Base-by-base conservation (phyloP, 2,329 filamentous ascomycete genomes). In the Cladophialophora exuberans region DNA sequence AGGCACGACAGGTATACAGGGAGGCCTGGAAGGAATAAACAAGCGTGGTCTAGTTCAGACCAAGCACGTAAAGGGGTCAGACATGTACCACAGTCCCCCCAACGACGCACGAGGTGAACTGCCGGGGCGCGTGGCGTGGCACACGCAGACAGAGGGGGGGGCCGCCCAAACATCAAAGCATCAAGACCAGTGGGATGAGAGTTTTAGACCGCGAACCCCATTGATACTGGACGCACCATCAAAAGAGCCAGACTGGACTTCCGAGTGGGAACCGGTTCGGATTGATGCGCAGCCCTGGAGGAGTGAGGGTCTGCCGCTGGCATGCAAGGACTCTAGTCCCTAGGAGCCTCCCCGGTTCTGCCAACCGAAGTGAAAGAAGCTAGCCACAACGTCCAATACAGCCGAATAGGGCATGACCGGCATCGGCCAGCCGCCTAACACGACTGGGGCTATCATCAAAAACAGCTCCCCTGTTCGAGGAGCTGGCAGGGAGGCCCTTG, bases 301-400 rank as follows among this genome's bases (percentile, higher is more conserved):
- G 30, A 45, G 38, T 38, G 42, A 52, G 33, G 42, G 30, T 31
- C n/a, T 46, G 35, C 35, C 35, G n/a, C n/a, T n/a, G n/a, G n/a
- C 13, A 18, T 22, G 17, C 17, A 33, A 4, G n/a, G n/a, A 35
- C n/a, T 15, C 31, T 17, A 2, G 11, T 42, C 20, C 36, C 46
- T 35, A 46, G 47, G 46, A 47, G 38, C 52, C 39, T 45, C 55
- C 57, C 58, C 58, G 58, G 58, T 61, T 61, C 54, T 58, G 46
- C 46, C 47, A 58, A 55, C 58, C 58, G 58, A 61, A 56, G 58
- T 61, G 44, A 58, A 56, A 53, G 58, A 50, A 54, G 58, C 58
- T 58, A 61, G 58, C 54, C 52, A 52, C 58, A 61, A 61, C 58
- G 52, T 57, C 46, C 30, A 51, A 33, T 45, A 35, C 52, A 56